phyloP scores from a whole-genome alignment of 2,329 filamentous ascomycete genomes.

The Meredithiella fracta region DNA sequence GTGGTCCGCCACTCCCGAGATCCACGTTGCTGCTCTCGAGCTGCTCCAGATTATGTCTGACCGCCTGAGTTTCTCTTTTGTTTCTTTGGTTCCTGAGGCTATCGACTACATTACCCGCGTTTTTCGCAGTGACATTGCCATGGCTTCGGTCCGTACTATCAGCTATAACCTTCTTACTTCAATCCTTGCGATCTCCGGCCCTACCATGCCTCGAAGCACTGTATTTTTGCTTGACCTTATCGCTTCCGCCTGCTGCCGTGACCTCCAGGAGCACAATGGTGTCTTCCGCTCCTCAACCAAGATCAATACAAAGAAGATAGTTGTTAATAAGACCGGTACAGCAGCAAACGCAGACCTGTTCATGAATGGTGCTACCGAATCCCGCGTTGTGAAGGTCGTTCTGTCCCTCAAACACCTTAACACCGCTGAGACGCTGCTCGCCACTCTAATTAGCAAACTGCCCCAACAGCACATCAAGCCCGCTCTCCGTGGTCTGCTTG shows the following conservation, averaged over 20 bases:
- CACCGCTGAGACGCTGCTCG: slow-evolving; percentile 47
- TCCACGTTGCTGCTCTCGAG: slow-evolving; percentile 56
- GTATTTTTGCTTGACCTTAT: slow-evolving; percentile 46
- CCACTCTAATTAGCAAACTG: slow-evolving; percentile 43
- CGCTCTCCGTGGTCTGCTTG: slow-evolving; percentile 55
- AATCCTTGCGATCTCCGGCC: slow-evolving; percentile 46
- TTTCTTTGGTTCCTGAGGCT: slow-evolving; percentile 45
- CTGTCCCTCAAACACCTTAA: slow-evolving; percentile 31
- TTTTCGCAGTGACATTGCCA: slow-evolving; percentile 41
- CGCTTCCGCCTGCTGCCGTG: slow-evolving; percentile 54
- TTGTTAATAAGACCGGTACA: slow-evolving; percentile 21
- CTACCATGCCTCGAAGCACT: slow-evolving; percentile 47
- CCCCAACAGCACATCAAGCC: slow-evolving; percentile 53
- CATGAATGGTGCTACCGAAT: slow-evolving; percentile 27
- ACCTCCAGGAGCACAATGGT: slow-evolving; percentile 44
- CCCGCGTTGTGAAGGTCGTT: slow-evolving; percentile 14
- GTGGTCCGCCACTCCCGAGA: slow-evolving; percentile 53
- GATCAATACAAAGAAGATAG: slow-evolving; percentile 21
- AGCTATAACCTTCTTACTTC: slow-evolving; percentile 43
- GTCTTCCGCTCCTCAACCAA: slow-evolving; percentile 18
- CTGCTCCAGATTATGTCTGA: slow-evolving; percentile 41
- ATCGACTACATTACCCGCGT: slow-evolving; percentile 58
- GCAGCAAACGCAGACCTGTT: slow-evolving; percentile 57
- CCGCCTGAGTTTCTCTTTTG: slow-evolving; percentile 39
- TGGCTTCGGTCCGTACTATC: slow-evolving; percentile 38